These are phyloP conservation scores for Fraxinus cuspidata DNA, from an alignment of 257 asterid species.

Conservation along the genomic window DNA sequence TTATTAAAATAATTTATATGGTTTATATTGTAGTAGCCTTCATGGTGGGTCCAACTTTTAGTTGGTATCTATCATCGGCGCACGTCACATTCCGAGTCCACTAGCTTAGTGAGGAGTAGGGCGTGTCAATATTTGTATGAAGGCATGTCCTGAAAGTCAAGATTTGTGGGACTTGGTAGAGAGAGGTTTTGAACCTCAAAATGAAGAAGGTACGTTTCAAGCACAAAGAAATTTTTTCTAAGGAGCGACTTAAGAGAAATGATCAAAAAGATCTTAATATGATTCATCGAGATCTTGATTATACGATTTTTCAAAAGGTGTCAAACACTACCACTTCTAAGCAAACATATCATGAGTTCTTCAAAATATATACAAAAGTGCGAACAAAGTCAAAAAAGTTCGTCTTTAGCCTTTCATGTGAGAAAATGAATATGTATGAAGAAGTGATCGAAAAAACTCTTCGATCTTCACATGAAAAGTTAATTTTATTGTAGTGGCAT, in stretches of 20 bases:
- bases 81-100: no score
- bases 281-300: neutral
- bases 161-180: neutral
- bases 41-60: no score
- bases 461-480: no score
- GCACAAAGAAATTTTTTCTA: neutral
- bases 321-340: neutral
- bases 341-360: neutral
- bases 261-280: conserved; percentile 1
- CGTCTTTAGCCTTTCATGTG: neutral
- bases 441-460: neutral
- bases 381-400: no score
- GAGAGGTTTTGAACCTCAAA: neutral
- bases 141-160: neutral
- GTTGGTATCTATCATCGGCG: no score
- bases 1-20: no score
- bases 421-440: neutral
- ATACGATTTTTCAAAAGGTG: neutral
- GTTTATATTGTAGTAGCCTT: no score
- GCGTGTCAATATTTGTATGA: neutral
- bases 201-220: neutral
- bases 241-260: neutral
- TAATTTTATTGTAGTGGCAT: no score
- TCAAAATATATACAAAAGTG: neutral
- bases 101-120: no score